Evolutionary conservation across 2,329 filamentous ascomycete species (phyloP).

Genomic region (Waltergamsia citrina): DNA sequence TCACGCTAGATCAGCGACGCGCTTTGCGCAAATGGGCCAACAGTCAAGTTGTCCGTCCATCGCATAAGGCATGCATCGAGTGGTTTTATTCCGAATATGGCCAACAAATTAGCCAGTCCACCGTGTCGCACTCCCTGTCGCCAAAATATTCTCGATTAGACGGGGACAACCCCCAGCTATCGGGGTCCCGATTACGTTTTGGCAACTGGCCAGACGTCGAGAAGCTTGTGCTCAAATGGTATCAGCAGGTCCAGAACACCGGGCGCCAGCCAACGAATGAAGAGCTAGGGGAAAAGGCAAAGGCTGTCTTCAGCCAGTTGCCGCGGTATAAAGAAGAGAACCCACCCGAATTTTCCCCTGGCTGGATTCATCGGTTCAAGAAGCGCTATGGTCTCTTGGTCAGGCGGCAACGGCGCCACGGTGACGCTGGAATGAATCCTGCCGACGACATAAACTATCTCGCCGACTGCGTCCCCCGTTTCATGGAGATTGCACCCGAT

Average conservation of each 20-base stretch:
- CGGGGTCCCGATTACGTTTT: conserved; percentile 51
- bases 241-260: conserved; percentile 38
- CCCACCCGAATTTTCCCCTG: conserved; percentile 53
- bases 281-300: conserved; percentile 53
- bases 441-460: conserved; percentile 51
- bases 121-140: conserved; percentile 52
- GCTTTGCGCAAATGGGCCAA: conserved; percentile 52
- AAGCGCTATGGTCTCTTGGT: conserved; percentile 52
- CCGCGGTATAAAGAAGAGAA: conserved; percentile 51
- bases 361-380: conserved; percentile 57
- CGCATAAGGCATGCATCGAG: conserved; percentile 53
- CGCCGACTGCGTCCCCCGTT: conserved; percentile 47
- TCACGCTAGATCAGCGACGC: conserved; percentile 53
- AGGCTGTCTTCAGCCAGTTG: conserved; percentile 46
- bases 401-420: conserved; percentile 43
- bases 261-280: conserved; percentile 53
- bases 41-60: conserved; percentile 43
- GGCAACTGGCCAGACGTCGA: conserved; percentile 57
- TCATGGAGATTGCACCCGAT: conserved; percentile 48
- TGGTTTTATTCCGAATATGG: conserved; percentile 51
- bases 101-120: conserved; percentile 53
- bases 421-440: conserved; percentile 33
- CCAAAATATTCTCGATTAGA: conserved; percentile 54
- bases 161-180: conserved; percentile 48
- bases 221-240: conserved; percentile 47